Conservation (phyloP, 768 basidiomycete species). For the Rhizopogon vinicolor region DNA sequence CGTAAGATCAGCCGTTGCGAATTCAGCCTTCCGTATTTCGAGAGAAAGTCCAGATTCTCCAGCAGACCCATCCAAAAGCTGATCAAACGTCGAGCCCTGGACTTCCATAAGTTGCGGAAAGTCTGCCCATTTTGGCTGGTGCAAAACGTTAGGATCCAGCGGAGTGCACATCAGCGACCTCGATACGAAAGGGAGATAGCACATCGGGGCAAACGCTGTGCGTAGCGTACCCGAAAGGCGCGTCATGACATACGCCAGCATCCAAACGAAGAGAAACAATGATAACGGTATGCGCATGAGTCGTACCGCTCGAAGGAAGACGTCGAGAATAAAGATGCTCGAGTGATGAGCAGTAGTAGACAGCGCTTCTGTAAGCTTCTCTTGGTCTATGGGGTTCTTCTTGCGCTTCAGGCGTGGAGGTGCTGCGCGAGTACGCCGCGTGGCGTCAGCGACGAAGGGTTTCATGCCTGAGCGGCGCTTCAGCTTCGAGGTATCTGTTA, state of each 20-base stretch:
- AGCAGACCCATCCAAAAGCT: constrained; percentile 54
- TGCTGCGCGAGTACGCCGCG: neutral
- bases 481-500: neutral
- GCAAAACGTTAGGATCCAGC: neutral
- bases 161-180: constrained; percentile 38
- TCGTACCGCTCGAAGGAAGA: constrained; percentile 42
- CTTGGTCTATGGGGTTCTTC: constrained; percentile 22
- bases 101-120: constrained; percentile 57
- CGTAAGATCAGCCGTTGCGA: constrained; percentile 68
- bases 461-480: neutral
- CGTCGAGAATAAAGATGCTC: constrained; percentile 39
- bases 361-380: constrained; percentile 17
- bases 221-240: constrained; percentile 39
- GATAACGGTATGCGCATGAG: constrained; percentile 55
- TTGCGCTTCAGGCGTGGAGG: constrained; percentile 23
- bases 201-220: constrained; percentile 52
- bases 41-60: constrained; percentile 58
- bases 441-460: neutral
- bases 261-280: constrained; percentile 45
- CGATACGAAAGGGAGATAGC: constrained; percentile 57
- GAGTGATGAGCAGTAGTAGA: constrained; percentile 22
- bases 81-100: constrained; percentile 58
- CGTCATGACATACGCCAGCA: constrained; percentile 43
- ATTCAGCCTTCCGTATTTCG: constrained; percentile 71
- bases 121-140: constrained; percentile 44